Evolutionary conservation across 805 yeast species (phyloP), one percentile per base, ranked within the genome.

Genomic region (Pichia heedii): DNA sequence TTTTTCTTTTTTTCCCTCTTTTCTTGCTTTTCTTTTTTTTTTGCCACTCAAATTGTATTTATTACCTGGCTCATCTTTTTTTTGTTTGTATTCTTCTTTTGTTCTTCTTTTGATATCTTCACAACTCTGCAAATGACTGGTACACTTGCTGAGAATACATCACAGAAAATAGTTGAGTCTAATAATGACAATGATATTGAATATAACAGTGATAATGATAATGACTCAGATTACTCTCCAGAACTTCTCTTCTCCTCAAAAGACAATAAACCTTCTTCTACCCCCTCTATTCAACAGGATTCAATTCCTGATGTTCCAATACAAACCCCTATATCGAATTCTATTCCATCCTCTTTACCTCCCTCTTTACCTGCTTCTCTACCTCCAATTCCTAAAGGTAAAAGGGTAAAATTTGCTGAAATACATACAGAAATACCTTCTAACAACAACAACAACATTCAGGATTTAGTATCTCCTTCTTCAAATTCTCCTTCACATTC

Each of bases 241-340:
- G 37, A 35, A 16, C 36, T 33, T 18, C 36, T 16, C 7, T 26
- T 20, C 12, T 51, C 16, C 36, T 49, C 36, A 13, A 11, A 24
- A 24, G 10, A 8, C 11, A 8, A 8, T 24, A 24, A 24, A 11
- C 10, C 27, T 24, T 7, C 27, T 8, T 24, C 27, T 24, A 27
- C 55, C 18, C 27, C 51, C 16, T 30, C 54, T 19, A 30, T 50
- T 3, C n/a, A n/a, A n/a, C n/a, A n/a, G n/a, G n/a, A n/a, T n/a
- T n/a, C n/a, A 22, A 53, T 5, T 16, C 49, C 32, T 5, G 47
- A 13, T 22, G 47, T 22, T 15, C 37, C 12, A 15, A n/a, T n/a
- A n/a, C n/a, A n/a, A n/a, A n/a, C n/a, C n/a, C 48, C 13, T n/a
- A 42, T 19, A 37, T 10, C 32, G 13, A 5, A 29, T 10, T 5